phyloP scores from a whole-genome alignment of 768 basidiomycete species.

The Russula emetica region DNA sequence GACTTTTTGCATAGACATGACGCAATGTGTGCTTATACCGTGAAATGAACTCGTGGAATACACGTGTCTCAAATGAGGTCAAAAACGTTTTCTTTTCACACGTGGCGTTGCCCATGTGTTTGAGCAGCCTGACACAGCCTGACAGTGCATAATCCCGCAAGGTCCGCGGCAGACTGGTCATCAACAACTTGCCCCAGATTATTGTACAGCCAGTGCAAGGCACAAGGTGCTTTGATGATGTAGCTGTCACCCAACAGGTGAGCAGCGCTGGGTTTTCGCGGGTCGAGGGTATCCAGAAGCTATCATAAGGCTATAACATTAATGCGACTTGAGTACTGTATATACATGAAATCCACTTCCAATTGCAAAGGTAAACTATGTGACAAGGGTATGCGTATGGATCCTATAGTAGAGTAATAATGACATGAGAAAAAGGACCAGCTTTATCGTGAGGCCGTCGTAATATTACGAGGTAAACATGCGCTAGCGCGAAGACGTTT shows the following conservation, averaged over 20 bases:
- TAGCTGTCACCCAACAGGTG: neutral
- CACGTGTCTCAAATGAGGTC: constrained; percentile 2
- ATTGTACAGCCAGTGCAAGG: neutral
- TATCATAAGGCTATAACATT: neutral
- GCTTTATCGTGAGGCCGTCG: neutral
- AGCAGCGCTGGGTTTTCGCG: constrained; percentile 21
- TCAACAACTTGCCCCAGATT: neutral
- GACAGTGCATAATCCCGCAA: constrained; percentile 2
- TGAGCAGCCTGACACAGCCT: neutral
- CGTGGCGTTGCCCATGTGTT: neutral
- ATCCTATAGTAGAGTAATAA: neutral
- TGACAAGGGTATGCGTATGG: neutral
- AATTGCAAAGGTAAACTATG: neutral
- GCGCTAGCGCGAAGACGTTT: neutral
- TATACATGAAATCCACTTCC: neutral
- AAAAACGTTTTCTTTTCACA: neutral
- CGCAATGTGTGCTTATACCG: neutral
- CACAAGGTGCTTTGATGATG: neutral
- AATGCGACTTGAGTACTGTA: neutral
- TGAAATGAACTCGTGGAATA: neutral
- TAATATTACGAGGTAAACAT: neutral
- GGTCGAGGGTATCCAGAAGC: neutral
- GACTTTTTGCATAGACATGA: neutral
- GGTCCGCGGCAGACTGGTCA: constrained; percentile 17
- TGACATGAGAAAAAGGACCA: neutral